Evolutionary conservation across 192 early-diverging fungal genomes (phyloP).

Genomic region (Glomus cerebriforme): DNA sequence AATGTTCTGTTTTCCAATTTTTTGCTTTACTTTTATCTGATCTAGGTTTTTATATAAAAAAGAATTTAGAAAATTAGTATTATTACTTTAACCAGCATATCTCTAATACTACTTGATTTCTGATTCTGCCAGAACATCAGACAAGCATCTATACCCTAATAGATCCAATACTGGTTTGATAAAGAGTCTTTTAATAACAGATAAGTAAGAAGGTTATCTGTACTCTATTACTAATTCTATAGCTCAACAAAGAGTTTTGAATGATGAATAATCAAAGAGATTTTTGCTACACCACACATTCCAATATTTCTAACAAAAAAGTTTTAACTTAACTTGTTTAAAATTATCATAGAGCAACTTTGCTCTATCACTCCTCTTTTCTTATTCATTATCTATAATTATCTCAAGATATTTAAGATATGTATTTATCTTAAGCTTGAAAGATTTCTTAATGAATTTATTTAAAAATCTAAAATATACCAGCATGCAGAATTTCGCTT

Average conservation of each 20-base stretch:
- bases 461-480: background rate
- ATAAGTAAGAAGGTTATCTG: constrained; percentile 29
- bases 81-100: background rate
- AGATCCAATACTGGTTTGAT: background rate
- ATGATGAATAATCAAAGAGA: constrained; percentile 20
- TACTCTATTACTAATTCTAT: constrained; percentile 20
- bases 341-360: background rate
- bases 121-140: background rate
- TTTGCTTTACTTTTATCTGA: background rate
- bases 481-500: background rate
- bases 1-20: background rate
- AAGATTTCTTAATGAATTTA: background rate
- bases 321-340: background rate
- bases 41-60: background rate
- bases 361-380: background rate
- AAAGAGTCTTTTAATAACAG: constrained; percentile 6
- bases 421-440: background rate
- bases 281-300: constrained; percentile 26
- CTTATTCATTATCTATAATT: background rate
- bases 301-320: constrained; percentile 22
- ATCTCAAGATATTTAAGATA: constrained; percentile 16
- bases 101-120: background rate
- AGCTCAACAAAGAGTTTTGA: constrained; percentile 32
- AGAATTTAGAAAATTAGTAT: background rate
- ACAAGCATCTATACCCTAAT: background rate